A percentile compares a stretch with the other conserved stretches of the same genome.
Evolutionary conservation across 139 green algal genomes (phyloP).

Genomic region (Diplosphaera chodatii): DNA sequence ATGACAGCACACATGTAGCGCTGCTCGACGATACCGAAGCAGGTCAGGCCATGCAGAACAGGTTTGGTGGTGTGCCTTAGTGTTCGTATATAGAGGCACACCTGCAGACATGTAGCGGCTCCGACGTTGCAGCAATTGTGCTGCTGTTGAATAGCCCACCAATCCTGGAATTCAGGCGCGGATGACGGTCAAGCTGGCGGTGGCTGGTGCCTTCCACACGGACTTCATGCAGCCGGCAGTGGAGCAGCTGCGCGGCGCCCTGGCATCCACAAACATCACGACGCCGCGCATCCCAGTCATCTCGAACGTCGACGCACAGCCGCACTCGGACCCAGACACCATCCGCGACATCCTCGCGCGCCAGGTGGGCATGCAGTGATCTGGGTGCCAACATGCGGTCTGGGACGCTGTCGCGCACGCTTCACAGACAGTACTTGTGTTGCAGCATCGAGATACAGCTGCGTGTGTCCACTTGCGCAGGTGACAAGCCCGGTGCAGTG

Average conservation of each 20-base stretch:
- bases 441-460: no score
- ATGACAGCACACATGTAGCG: no score
- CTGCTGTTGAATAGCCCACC: no score
- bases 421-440: no score
- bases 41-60: no score
- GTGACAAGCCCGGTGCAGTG: constrained; percentile 92
- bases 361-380: constrained; percentile 65
- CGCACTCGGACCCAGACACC: constrained; percentile 86
- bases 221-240: constrained; percentile 87
- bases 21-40: no score
- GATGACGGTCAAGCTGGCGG: constrained; percentile 85
- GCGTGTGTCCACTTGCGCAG: constrained; percentile 34
- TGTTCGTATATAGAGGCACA: no score
- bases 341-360: constrained; percentile 89
- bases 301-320: constrained; percentile 93
- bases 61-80: no score
- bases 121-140: no score
- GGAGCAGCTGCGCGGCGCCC: constrained; percentile 73
- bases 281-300: constrained; percentile 92
- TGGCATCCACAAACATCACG: constrained; percentile 65
- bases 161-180: constrained; percentile 18
- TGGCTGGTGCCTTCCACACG: constrained; percentile 98
- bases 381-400: no score
- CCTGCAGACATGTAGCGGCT: no score
- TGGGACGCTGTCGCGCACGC: no score